phyloP scores from a whole-genome alignment of 2,329 filamentous ascomycete genomes.

The Aspergillus sp. region DNA sequence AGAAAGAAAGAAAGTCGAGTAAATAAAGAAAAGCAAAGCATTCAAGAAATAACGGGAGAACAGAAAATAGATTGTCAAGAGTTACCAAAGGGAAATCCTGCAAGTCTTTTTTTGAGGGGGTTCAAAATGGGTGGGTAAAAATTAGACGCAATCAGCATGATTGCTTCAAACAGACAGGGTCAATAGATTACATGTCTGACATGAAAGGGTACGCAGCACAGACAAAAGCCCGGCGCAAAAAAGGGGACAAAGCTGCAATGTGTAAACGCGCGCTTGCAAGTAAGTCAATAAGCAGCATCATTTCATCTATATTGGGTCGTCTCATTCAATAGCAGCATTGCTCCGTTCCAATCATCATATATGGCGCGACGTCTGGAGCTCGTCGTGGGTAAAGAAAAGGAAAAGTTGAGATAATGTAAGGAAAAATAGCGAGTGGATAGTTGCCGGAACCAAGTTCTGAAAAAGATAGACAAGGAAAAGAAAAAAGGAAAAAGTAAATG shows the following conservation, averaged over 20 bases:
- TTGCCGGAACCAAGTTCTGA: conserved; percentile 1
- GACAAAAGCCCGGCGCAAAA: background rate
- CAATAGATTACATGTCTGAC: background rate
- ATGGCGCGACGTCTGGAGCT: conserved; percentile 16
- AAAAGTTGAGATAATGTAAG: conserved; percentile 8
- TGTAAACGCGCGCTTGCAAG: conserved; percentile 15
- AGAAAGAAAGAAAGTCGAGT: background rate
- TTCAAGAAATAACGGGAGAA: background rate
- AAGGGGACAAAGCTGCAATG: conserved; percentile 8
- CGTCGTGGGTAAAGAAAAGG: conserved; percentile 15
- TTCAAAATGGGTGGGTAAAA: conserved; percentile 9
- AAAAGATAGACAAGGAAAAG: background rate
- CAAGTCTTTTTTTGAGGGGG: background rate
- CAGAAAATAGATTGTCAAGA: conserved; percentile 5
- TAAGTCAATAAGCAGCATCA: conserved; percentile 19
- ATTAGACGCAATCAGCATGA: conserved; percentile 13
- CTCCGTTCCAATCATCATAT: conserved; percentile 25
- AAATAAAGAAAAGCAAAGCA: background rate
- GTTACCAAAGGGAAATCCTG: conserved; percentile 1
- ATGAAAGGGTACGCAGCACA: conserved; percentile 4
- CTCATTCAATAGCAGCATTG: conserved; percentile 24
- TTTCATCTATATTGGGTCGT: conserved; percentile 22
- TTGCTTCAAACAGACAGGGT: conserved; percentile 6
- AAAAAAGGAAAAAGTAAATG: conserved; percentile 2
- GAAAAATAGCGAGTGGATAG: conserved; percentile 10